Base-by-base conservation (phyloP, 2,329 filamentous ascomycete genomes). In the Lanzia echinophila region DNA sequence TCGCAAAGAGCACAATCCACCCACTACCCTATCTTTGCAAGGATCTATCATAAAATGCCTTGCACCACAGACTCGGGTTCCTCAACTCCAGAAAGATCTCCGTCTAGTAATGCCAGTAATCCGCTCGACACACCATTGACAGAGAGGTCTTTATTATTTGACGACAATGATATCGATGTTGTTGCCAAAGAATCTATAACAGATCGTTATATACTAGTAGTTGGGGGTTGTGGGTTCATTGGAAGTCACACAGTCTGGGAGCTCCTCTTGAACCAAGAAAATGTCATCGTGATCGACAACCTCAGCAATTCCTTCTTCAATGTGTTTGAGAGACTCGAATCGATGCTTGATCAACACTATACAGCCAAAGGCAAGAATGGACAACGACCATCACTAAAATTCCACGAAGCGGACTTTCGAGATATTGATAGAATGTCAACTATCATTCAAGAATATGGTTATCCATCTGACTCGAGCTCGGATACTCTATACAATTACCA, bases 191-290 rank as follows among this genome's bases (percentile, higher is more conserved):
- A 56, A 19, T 53, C 55, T 19, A 44, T 50, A 20, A 48, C 39
- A 17, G 50, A 58, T 28, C 54, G 58, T 44, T 58, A 62, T 44
- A 67, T 68, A 49, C 57, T 76, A 65, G 74, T 77, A n/a, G 69
- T 75, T 24, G 74, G 74, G 38, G 74, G 74, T 8, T 67, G 73
- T 32, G 74, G 74, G 1, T 76, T 74, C 60, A 77, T 77, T 44
- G 75, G 75, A 24, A 75, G 72, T n/a, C 75, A 77, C 62, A 77
- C 75, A 5, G 70, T 72, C 10, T 68, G 75, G 24, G 74, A 77
- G 60, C 63, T 77, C 42, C n/a, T n/a, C n/a, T n/a, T n/a, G n/a
- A n/a, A n/a, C n/a, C n/a, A n/a, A n/a, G n/a, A n/a, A n/a, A n/a
- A n/a, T n/a, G n/a, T n/a, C n/a, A n/a, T n/a, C 22, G 58, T 68